phyloP scores from a whole-genome alignment of 495 filamentous ascomycete species.

The Glutinoglossum americanum region DNA sequence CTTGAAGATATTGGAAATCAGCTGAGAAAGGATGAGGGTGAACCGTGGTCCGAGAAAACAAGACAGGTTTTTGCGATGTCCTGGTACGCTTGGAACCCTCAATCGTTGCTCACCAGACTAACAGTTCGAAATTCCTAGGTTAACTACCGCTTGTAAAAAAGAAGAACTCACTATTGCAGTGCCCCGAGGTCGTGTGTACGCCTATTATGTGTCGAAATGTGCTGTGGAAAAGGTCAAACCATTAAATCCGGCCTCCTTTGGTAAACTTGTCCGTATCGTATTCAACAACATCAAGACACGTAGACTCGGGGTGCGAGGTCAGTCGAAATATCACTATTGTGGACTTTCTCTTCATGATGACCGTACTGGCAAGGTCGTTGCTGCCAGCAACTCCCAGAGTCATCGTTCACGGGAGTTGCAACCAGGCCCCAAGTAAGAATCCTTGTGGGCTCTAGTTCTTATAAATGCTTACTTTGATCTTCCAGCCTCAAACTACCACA shows the following conservation, averaged over 20 bases:
- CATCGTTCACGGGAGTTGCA: neutral
- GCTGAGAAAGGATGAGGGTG: constrained; percentile 48
- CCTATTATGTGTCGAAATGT: constrained; percentile 76
- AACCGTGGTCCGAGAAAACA: constrained; percentile 75
- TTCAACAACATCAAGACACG: constrained; percentile 88
- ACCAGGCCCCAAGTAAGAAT: constrained; percentile 14
- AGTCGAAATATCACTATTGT: constrained; percentile 97
- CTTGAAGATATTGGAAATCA: constrained; percentile 70
- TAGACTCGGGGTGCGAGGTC: constrained; percentile 75
- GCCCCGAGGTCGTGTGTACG: constrained; percentile 77
- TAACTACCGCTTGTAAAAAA: constrained; percentile 3
- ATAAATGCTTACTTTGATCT: neutral
- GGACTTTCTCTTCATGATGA: constrained; percentile 56
- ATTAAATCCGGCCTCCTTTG: constrained; percentile 89
- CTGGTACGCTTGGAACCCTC: constrained; percentile 35
- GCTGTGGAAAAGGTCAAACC: constrained; percentile 81
- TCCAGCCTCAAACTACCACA: neutral
- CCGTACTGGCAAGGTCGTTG: constrained; percentile 9
- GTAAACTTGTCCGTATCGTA: constrained; percentile 86
- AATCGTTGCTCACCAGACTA: neutral
- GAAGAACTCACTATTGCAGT: constrained; percentile 31
- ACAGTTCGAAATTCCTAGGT: constrained; percentile 4
- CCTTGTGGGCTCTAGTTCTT: constrained; percentile 1
- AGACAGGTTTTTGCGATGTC: constrained; percentile 97
- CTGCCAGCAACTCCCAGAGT: neutral